Evolutionary conservation across 1,284 basidiomycete species (phyloP).

Genomic region (Trametes hirsuta): DNA sequence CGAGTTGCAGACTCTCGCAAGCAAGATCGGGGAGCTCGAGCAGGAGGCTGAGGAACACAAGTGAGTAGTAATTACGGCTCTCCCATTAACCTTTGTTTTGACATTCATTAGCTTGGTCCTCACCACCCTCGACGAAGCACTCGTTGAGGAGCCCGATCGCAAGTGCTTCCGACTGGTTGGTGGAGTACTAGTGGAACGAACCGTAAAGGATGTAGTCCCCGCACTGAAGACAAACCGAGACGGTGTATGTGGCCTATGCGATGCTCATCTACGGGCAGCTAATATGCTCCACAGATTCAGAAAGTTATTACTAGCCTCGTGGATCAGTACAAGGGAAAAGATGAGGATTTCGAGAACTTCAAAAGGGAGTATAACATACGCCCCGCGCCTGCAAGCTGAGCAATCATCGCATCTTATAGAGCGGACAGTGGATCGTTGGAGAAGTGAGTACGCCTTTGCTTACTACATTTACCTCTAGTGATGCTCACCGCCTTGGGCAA

Average conservation of each 20-base stretch:
- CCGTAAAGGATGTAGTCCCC: conserved; percentile 94
- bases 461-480: too few species aligned
- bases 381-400: conserved; percentile 42
- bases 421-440: too few species aligned
- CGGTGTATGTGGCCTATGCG: conserved; percentile 60
- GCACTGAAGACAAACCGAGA: conserved; percentile 84
- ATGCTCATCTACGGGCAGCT: background rate
- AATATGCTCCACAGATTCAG: conserved; percentile 60
- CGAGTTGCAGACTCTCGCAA: conserved; percentile 84
- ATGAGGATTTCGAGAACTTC: conserved; percentile 83
- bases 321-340: conserved; percentile 87
- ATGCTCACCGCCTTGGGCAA: too few species aligned
- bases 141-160: conserved; percentile 81
- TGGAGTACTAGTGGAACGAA: conserved; percentile 94
- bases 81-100: background rate
- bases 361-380: conserved; percentile 84
- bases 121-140: conserved; percentile 80
- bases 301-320: conserved; percentile 77
- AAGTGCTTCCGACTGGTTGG: conserved; percentile 98
- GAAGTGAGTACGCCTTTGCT: too few species aligned
- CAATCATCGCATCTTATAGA: background rate
- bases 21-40: conserved; percentile 94
- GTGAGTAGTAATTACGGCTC: conserved; percentile 42
- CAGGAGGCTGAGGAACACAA: conserved; percentile 91
- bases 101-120: conserved; percentile 76